Percentiles rank a stretch among this genome's conserved stretches.
Conservation (phyloP, 306 rosid genomes). For the Comarum palustre region DNA sequence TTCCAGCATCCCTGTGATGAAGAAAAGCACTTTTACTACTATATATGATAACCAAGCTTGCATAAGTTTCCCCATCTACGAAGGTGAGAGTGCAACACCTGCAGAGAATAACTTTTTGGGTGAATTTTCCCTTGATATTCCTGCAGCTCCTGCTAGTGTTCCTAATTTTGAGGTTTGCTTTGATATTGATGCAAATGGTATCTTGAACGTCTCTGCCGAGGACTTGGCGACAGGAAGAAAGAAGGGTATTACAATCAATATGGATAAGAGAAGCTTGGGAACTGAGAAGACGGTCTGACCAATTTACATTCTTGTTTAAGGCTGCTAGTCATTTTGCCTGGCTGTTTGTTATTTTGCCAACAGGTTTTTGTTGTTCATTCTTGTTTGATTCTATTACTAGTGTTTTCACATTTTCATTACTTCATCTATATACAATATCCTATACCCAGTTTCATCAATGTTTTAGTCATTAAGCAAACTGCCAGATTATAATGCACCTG, state of each 20-base stretch:
- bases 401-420: too few relatives aligned
- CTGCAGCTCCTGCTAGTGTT: not conserved
- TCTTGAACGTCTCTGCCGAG: not conserved
- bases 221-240: not conserved
- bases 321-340: not conserved
- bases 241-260: not conserved
- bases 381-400: too few relatives aligned
- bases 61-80: not conserved
- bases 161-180: not conserved
- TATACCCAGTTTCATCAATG: too few relatives aligned
- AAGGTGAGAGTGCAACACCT: not conserved
- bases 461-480: too few relatives aligned
- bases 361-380: too few relatives aligned
- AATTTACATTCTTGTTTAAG: not conserved
- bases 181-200: not conserved
- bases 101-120: not conserved
- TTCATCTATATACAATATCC: too few relatives aligned
- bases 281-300: not conserved
- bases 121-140: not conserved
- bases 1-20: not conserved
- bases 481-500: too few relatives aligned
- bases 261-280: not conserved
- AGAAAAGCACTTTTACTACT: not conserved
- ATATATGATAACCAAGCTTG: not conserved
- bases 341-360: not conserved